These are phyloP conservation scores for Aureobasidium sp. DNA, from an alignment of 2,329 filamentous ascomycete species.

Conservation along the genomic window DNA sequence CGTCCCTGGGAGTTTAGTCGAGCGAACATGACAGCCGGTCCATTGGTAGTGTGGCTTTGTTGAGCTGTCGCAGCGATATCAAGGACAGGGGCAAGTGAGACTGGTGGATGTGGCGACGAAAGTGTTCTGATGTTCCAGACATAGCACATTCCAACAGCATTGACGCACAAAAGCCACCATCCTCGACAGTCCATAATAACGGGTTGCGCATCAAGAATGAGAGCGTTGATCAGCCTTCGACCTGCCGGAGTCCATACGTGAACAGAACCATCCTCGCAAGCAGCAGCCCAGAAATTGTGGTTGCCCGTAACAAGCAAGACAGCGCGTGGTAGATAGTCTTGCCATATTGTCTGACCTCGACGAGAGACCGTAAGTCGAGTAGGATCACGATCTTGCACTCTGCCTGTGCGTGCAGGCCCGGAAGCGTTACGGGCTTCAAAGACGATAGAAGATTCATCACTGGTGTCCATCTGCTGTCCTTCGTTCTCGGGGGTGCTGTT, in stretches of 20 bases:
- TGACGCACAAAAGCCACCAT: slow-evolving; percentile 84
- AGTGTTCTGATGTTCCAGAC: slow-evolving; percentile 89
- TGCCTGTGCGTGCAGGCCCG: slow-evolving; percentile 51
- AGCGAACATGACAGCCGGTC: slow-evolving; percentile 81
- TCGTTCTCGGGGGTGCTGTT: slow-evolving; percentile 37
- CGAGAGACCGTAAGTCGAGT: slow-evolving; percentile 76
- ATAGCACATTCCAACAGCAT: slow-evolving; percentile 79
- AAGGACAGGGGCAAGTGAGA: slow-evolving; percentile 80
- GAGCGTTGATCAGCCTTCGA: slow-evolving; percentile 72
- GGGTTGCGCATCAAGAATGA: slow-evolving; percentile 84
- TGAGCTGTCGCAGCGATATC: slow-evolving; percentile 78
- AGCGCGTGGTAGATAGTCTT: slow-evolving; percentile 81
- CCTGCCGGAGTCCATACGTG: slow-evolving; percentile 92
- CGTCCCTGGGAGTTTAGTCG: slow-evolving; percentile 83
- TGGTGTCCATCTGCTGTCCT: slow-evolving; percentile 34
- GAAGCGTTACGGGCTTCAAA: slow-evolving; percentile 84
- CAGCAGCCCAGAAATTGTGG: slow-evolving; percentile 83
- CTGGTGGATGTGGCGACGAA: slow-evolving; percentile 77
- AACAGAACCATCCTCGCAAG: slow-evolving; percentile 84
- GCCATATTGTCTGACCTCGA: slow-evolving; percentile 76
- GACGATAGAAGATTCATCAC: slow-evolving; percentile 59
- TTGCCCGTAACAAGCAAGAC: slow-evolving; percentile 89
- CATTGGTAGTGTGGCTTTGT: slow-evolving; percentile 68
- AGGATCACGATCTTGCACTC: slow-evolving; percentile 64
- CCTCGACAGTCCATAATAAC: slow-evolving; percentile 88